phyloP scores from a whole-genome alignment of 495 filamentous ascomycete genomes.

The Astrothelium subdiscretum region DNA sequence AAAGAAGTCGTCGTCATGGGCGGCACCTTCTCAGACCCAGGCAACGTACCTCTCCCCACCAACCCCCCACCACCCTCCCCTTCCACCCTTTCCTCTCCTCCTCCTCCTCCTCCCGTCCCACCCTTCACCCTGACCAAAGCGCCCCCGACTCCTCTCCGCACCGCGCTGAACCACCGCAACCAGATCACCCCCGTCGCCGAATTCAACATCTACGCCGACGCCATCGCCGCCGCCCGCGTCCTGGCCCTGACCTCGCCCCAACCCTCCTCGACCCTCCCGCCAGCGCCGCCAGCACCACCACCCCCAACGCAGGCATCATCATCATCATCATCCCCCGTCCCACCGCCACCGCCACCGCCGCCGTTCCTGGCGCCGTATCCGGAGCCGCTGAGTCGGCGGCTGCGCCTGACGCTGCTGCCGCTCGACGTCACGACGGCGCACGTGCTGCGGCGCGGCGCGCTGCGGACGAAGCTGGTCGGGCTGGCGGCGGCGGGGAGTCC shows the following conservation, averaged over 20 bases:
- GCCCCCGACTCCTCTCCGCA: constrained; percentile 18
- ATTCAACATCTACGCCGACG: constrained; percentile 38
- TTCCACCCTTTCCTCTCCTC: constrained; percentile 2
- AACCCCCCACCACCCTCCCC: constrained; percentile 4
- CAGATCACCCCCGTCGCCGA: constrained; percentile 40
- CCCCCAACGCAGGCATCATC: background rate
- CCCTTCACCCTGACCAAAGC: constrained; percentile 23
- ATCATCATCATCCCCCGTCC: constrained; percentile 3
- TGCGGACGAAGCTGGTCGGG: constrained; percentile 33
- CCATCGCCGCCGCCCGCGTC: constrained; percentile 65
- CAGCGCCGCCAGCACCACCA: constrained; percentile 23
- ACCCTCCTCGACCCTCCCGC: constrained; percentile 61
- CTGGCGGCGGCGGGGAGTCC: constrained; percentile 47
- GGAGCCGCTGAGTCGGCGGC: constrained; percentile 43
- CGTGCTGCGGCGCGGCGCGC: constrained; percentile 45
- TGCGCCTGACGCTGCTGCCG: constrained; percentile 73
- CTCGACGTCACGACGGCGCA: constrained; percentile 81
- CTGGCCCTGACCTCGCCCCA: constrained; percentile 77
- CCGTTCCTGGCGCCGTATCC: constrained; percentile 46
- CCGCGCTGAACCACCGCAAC: constrained; percentile 25
- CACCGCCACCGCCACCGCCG: constrained; percentile 19
- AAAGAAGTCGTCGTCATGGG: constrained; percentile 97
- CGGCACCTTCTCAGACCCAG: constrained; percentile 63
- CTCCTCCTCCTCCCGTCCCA: constrained; percentile 9
- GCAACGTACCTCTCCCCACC: too few species aligned